Conservation (phyloP, 805 yeast genomes). For the Saccharomycopsis selenospora region DNA sequence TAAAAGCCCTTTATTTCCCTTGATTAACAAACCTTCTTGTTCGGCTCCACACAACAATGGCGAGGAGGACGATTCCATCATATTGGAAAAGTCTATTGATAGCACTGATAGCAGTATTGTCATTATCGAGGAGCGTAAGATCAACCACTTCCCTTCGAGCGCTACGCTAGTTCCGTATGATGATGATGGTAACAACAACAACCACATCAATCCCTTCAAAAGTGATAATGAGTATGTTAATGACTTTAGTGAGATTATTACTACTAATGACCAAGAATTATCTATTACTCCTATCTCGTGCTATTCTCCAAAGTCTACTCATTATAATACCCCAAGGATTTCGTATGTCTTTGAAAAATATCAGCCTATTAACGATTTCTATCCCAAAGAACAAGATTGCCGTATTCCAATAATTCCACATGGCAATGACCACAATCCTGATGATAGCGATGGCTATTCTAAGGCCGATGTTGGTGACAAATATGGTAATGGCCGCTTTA, state of each 20-base stretch:
- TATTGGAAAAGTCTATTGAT: no score
- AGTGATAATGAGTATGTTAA: neutral
- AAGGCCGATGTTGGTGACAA: constrained; percentile 49
- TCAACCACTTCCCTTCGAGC: no score
- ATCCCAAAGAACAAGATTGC: constrained; percentile 1
- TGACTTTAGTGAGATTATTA: neutral
- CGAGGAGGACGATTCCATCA: no score
- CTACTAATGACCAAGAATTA: neutral
- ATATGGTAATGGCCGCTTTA: constrained; percentile 68
- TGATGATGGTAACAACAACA: neutral
- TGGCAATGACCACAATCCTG: constrained; percentile 2
- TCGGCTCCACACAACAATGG: neutral
- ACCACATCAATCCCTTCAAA: neutral
- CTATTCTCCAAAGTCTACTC: no score
- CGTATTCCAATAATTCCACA: constrained; percentile 8
- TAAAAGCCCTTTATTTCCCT: no score
- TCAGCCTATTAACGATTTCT: constrained; percentile 3
- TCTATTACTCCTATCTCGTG: constrained; percentile 7
- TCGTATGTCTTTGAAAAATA: constrained; percentile 5
- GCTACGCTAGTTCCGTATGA: no score
- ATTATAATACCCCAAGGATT: neutral
- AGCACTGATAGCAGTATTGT: constrained; percentile 6
- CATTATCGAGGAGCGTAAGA: constrained; percentile 5
- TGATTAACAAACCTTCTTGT: neutral
- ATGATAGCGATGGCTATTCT: constrained; percentile 68